phyloP scores from a whole-genome alignment of 345 rosid species.

The Clausena lansium region DNA sequence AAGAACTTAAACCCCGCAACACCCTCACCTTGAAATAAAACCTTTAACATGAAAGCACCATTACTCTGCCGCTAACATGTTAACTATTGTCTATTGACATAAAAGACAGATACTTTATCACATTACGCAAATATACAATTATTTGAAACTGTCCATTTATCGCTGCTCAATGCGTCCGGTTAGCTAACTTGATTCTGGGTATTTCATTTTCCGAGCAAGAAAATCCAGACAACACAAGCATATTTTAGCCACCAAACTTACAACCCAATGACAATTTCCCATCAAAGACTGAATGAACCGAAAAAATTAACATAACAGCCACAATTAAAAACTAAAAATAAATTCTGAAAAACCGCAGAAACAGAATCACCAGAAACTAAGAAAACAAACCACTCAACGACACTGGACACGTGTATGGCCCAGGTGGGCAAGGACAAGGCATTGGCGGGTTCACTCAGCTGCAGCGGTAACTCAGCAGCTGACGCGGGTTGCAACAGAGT shows the following conservation, averaged over 20 bases:
- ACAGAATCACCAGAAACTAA: conserved; percentile 3
- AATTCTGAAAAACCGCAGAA: background rate
- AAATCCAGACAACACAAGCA: background rate
- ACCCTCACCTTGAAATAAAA: background rate
- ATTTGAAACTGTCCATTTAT: background rate
- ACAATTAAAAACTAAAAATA: background rate
- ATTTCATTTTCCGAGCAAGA: background rate
- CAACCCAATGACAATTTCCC: background rate
- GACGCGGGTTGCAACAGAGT: conserved; percentile 46
- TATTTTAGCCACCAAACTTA: background rate
- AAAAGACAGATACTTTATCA: background rate
- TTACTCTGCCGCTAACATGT: background rate
- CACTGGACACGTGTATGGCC: conserved; percentile 91
- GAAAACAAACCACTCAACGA: conserved; percentile 64
- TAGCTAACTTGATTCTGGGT: background rate
- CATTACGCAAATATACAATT: background rate
- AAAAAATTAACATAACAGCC: background rate
- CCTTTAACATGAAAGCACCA: background rate
- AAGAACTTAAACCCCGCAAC: background rate
- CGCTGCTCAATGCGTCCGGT: background rate
- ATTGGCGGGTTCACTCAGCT: conserved; percentile 74
- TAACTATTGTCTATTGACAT: background rate
- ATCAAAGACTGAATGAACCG: background rate
- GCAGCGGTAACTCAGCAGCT: conserved; percentile 45
- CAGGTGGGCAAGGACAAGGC: conserved; percentile 93